Base-by-base conservation (phyloP, 495 filamentous ascomycete genomes). In the Neurospora tetrasperma region DNA sequence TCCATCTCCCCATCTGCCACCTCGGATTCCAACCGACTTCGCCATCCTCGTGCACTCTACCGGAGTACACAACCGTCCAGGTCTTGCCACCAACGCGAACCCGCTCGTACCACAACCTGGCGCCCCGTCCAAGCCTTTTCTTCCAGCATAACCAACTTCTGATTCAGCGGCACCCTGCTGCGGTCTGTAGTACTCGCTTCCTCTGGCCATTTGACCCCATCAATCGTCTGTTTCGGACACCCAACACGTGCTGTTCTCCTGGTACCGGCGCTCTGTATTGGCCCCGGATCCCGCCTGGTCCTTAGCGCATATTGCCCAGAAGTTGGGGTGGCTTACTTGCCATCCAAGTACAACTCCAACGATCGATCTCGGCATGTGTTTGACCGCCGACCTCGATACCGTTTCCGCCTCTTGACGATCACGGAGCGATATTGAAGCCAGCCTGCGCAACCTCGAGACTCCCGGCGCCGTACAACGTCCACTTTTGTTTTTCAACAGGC, bases 341-440 rank as follows among this genome's bases (percentile, higher is more conserved):
- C 54, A 66, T 66, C 54, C 54, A 66, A 66, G 54, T 66, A 66
- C 54, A 66, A 66, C 27, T 66, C 54, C 54, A 66, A 66, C 54
- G 27, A 66, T 66, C 31, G 70, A 71, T 66, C 42, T 71, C 41
- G 70, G 70, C 70, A 35, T 41, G 31, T 71, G 27, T 59, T 62
- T 41, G 43, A 59, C 70, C 70, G 70, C 70, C 46, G 54, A 59
- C 70, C 70, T 71, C 35, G 70, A 71, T 66, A 66, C 23, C 43
- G n/a, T 66, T 71, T 66, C 70, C 70, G 62, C n/a, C 70, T 35
- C 54, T 66, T 71, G 46, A 71, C 70, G 38, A 54, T 71, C 44
- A 71, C 43, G 70, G 35, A 54, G 40, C 70, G 70, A 62, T 44
- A 27, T 54, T 44, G 7, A 62, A 62, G 5, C 54, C 54, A 66